phyloP scores from a whole-genome alignment of 306 rosid genomes.

The Abrus precatorius region DNA sequence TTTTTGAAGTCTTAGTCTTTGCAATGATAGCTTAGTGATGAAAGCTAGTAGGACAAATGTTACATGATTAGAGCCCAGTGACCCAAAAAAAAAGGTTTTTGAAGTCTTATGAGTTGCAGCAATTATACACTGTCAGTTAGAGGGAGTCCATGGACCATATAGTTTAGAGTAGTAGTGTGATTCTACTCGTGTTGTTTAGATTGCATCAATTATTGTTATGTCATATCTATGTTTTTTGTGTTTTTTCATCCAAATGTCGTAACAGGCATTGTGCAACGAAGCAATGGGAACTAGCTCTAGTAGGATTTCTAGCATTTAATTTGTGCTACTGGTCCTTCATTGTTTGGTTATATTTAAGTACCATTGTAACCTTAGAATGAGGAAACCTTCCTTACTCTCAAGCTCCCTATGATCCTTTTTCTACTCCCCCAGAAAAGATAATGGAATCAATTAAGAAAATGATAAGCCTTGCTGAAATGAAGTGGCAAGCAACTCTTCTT shows the following conservation, averaged over 20 bases:
- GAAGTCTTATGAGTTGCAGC: neutral
- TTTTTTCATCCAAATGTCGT: slow-evolving; percentile 11
- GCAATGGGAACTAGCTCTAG: neutral
- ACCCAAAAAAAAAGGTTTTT: neutral
- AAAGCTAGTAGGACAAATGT: no score
- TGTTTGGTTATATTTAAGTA: slow-evolving; percentile 8
- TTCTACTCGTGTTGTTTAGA: neutral
- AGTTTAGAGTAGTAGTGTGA: neutral
- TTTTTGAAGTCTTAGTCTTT: neutral
- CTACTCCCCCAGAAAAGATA: neutral
- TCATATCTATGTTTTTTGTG: neutral
- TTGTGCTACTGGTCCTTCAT: neutral
- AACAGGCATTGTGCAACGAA: neutral
- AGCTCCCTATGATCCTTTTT: neutral
- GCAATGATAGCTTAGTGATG: no score
- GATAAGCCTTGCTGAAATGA: slow-evolving; percentile 30
- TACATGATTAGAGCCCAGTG: no score
- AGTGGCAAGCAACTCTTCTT: neutral
- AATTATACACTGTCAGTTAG: neutral
- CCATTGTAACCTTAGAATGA: neutral
- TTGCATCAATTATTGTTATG: neutral
- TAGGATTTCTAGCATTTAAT: neutral
- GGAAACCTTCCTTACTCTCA: neutral
- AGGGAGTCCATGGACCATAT: neutral
- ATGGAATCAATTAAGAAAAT: slow-evolving; percentile 15